phyloP scores from a whole-genome alignment of 2,329 filamentous ascomycete genomes.

The Epichloe festucae region DNA sequence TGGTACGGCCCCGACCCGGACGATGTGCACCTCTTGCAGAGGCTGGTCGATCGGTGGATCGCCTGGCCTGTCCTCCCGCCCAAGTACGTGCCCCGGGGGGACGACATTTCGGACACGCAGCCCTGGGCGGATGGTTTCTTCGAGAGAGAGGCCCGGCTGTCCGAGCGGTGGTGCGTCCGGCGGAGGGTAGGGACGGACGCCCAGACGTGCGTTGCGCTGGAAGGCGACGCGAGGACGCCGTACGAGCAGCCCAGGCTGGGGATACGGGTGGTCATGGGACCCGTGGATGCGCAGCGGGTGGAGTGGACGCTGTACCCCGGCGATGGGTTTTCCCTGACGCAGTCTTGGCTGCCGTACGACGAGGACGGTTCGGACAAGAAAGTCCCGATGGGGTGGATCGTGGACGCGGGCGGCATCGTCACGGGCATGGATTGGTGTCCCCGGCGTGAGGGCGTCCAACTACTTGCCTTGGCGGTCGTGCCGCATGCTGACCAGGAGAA shows the following conservation, averaged over 20 bases:
- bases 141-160: constrained; percentile 20
- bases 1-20: constrained; percentile 29
- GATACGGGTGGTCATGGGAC: constrained; percentile 23
- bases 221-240: constrained; percentile 14
- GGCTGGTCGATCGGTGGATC: constrained; percentile 28
- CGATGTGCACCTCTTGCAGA: constrained; percentile 22
- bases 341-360: constrained; percentile 18
- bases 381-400: constrained; percentile 33
- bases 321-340: constrained; percentile 13
- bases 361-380: constrained; percentile 12
- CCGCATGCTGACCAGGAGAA: constrained; percentile 37
- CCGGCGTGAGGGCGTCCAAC: constrained; percentile 24
- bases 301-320: constrained; percentile 18
- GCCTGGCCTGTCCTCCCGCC: constrained; percentile 27
- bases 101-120: constrained; percentile 19
- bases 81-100: constrained; percentile 14
- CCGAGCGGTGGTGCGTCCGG: constrained; percentile 16
- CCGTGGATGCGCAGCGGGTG: constrained; percentile 13
- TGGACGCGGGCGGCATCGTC: constrained; percentile 41
- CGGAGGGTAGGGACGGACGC: constrained; percentile 9
- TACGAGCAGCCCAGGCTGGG: constrained; percentile 16
- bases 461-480: constrained; percentile 38
- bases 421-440: constrained; percentile 41
- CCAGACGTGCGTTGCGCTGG: constrained; percentile 5
- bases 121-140: constrained; percentile 27